A percentile compares a stretch with the other conserved stretches of the same genome.
Conservation (phyloP, 2,329 filamentous ascomycete species). For the Aspergillus pseudonomiae region DNA sequence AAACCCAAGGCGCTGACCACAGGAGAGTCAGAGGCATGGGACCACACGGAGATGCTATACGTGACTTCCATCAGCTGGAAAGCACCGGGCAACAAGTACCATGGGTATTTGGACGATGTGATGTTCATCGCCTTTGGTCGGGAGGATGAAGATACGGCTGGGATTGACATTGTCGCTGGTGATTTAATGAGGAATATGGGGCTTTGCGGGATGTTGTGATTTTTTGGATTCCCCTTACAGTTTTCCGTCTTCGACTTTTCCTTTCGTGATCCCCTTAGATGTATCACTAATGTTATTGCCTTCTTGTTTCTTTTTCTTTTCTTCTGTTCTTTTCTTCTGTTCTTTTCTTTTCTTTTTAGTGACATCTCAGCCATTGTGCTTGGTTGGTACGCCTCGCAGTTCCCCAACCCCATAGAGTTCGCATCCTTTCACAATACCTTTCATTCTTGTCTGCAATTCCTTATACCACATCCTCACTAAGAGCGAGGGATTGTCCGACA, state of each 20-base stretch:
- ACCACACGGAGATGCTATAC: conserved; percentile 60
- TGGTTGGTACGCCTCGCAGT: neutral
- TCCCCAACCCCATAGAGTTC: neutral
- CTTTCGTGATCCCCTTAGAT: neutral
- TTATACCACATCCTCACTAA: neutral
- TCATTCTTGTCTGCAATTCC: neutral
- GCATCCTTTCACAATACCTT: neutral
- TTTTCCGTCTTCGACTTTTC: neutral
- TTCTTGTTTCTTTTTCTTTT: neutral
- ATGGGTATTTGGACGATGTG: conserved; percentile 61
- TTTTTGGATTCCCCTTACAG: neutral
- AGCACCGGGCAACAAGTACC: conserved; percentile 50
- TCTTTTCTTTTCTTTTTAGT: neutral
- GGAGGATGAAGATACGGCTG: conserved; percentile 54
- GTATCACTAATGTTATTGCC: neutral
- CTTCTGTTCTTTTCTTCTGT: neutral
- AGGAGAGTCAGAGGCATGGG: conserved; percentile 9
- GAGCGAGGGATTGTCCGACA: neutral
- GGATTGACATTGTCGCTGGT: conserved; percentile 55
- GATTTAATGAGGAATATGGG: conserved; percentile 53
- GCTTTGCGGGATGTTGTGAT: neutral
- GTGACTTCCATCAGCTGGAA: conserved; percentile 63
- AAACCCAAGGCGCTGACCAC: conserved; percentile 14
- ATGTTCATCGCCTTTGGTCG: conserved; percentile 60
- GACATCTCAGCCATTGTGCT: too few species aligned